Base-by-base conservation (phyloP, 768 basidiomycete genomes). In the Termitomyces eurrhizus region DNA sequence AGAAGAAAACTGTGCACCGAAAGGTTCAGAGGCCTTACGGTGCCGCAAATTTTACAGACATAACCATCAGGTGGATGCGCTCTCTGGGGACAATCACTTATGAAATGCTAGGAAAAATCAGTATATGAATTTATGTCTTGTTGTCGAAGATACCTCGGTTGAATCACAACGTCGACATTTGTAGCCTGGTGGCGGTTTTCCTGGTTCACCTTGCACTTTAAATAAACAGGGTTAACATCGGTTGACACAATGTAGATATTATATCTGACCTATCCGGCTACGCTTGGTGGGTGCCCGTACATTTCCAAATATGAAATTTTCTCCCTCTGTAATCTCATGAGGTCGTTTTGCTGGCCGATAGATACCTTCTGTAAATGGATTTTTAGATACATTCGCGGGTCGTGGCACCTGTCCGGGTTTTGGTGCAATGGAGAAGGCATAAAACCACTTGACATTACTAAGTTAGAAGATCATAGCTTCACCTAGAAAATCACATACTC, bases 391-490 rank as follows among this genome's bases (percentile, higher is more conserved):
- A 67, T 93, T 92, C 0, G 80, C 67, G 16, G 91, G 90, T 5
- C 68, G 78, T 8, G 77, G 68, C 16, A 75, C 72, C 12, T 69
- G 72, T 29, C 72, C 65, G 5, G 77, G 66, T 48, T 79, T 77
- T 2, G 92, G 86, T 0, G 83, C 74, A 55, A 99, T 90, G 29
- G 85, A 87, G 73, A 98, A 98, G 2, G 97, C 97, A 74, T 99
- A 99, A 75, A 97, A 98, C 90, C 93, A 98, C 95, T 98, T 65
- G 41, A 63, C 64, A 44, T 59, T 59, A 51, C 9, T 49, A 1
- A 52, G 44, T 64, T 18, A 54, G 33, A 7, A 56, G 12, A 51
- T 39, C 4, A n/a, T 26, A 60, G 6, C 56, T 26, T 33, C 26
- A 57, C 50, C 52, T 12, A 3, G 5, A 33, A 33, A 37, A 52